phyloP scores from a whole-genome alignment of 2,329 filamentous ascomycete genomes.

The Ophiocordyceps robertsii region DNA sequence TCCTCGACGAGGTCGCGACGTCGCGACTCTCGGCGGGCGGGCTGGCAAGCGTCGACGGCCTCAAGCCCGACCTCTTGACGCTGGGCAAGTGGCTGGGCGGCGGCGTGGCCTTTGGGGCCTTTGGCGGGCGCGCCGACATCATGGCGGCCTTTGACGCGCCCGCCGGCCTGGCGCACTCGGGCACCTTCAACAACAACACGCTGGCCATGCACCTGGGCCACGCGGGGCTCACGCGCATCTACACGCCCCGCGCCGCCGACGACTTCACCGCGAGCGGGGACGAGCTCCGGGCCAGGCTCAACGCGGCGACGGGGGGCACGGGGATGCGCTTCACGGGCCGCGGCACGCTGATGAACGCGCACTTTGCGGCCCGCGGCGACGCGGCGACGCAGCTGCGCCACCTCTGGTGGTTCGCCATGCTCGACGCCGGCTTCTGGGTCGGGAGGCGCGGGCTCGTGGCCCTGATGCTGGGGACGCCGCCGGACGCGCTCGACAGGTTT shows the following conservation, averaged over 20 bases:
- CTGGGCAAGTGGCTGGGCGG: slow-evolving; percentile 56
- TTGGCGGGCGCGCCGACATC: slow-evolving; percentile 45
- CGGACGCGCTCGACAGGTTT: slow-evolving; percentile 26
- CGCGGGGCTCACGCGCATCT: slow-evolving; percentile 21
- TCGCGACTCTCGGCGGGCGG: slow-evolving; percentile 41
- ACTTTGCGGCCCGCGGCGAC: slow-evolving; percentile 21
- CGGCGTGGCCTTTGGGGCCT: slow-evolving; percentile 52
- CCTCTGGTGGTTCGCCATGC: slow-evolving; percentile 33
- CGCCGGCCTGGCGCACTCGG: slow-evolving; percentile 36
- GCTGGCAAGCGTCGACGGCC: slow-evolving; percentile 23
- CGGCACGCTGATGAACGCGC: slow-evolving; percentile 21
- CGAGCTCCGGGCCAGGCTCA: slow-evolving; percentile 14
- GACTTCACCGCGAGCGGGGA: slow-evolving; percentile 19
- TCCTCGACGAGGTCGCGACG: slow-evolving; percentile 62
- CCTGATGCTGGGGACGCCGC: slow-evolving; percentile 23
- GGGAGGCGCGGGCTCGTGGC: slow-evolving; percentile 26
- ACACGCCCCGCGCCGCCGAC: slow-evolving; percentile 16
- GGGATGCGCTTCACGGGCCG: slow-evolving; percentile 23
- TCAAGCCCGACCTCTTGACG: slow-evolving; percentile 48
- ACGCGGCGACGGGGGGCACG: slow-evolving; percentile 17
- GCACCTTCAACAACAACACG: slow-evolving; percentile 56
- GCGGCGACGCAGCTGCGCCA: slow-evolving; percentile 21
- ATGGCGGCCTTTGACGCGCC: slow-evolving; percentile 44
- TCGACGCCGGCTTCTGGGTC: slow-evolving; percentile 28
- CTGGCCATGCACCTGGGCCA: slow-evolving; percentile 44